Conservation (phyloP, 1,284 basidiomycete species). For the Heterobasidion occidentale region DNA sequence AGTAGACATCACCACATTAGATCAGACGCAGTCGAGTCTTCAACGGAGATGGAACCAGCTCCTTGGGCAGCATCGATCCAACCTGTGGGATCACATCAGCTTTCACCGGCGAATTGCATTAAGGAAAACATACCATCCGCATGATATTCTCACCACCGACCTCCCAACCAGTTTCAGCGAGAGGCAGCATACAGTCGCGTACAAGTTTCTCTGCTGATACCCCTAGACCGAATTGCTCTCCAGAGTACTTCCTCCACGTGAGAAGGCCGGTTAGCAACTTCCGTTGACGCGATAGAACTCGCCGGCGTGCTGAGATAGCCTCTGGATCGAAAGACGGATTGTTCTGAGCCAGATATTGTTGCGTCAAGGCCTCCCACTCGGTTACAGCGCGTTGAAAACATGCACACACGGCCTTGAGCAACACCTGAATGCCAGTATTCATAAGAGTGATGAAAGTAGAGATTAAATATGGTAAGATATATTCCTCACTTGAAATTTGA, state of each 20-base stretch:
- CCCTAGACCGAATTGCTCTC: conserved; percentile 52
- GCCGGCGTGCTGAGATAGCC: conserved; percentile 62
- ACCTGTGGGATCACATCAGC: conserved; percentile 25
- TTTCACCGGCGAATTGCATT: conserved; percentile 31
- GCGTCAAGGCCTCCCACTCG: conserved; percentile 36
- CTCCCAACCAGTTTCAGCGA: conserved; percentile 79
- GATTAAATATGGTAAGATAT: neutral
- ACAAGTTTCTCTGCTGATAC: conserved; percentile 53
- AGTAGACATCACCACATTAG: neutral
- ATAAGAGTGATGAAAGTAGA: neutral
- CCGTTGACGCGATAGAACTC: conserved; percentile 59
- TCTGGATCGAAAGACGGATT: conserved; percentile 68
- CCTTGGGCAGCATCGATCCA: conserved; percentile 34
- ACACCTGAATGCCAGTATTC: conserved; percentile 32
- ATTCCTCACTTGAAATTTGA: conserved; percentile 63
- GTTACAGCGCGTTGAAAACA: conserved; percentile 53
- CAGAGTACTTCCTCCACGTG: conserved; percentile 69
- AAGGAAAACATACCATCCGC: conserved; percentile 49
- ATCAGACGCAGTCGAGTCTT: conserved; percentile 10
- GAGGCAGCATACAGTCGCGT: conserved; percentile 53
- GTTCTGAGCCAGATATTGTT: conserved; percentile 30
- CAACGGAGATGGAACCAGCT: conserved; percentile 23
- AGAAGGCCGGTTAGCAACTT: conserved; percentile 73
- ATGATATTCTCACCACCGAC: conserved; percentile 75
- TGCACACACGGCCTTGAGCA: conserved; percentile 56